Conservation (phyloP, 805 yeast species). For the Ogataea saltuana region DNA sequence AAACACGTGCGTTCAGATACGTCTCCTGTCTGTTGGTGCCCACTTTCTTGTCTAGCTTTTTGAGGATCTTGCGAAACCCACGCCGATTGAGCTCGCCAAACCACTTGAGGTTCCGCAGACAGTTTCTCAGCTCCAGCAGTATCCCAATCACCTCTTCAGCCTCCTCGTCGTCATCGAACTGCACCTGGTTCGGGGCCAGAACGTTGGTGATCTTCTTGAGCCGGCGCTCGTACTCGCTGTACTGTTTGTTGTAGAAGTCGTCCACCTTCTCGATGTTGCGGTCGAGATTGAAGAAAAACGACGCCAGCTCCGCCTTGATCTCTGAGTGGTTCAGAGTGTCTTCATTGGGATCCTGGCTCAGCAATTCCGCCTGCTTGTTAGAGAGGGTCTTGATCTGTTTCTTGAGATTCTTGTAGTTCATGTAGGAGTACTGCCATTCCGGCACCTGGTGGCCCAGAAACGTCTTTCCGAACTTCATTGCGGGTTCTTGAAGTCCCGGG, state of each 20-base stretch:
- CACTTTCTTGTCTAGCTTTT: conserved; percentile 84
- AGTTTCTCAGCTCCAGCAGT: conserved; percentile 71
- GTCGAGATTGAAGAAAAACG: conserved; percentile 77
- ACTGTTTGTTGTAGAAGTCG: conserved; percentile 72
- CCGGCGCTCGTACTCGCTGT: conserved; percentile 71
- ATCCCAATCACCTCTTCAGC: conserved; percentile 65
- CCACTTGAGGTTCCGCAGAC: conserved; percentile 86
- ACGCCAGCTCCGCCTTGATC: conserved; percentile 51
- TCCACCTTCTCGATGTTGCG: conserved; percentile 81
- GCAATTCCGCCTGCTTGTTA: conserved; percentile 40
- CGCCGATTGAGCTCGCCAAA: conserved; percentile 89
- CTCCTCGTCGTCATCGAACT: conserved; percentile 48
- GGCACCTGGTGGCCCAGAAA: conserved; percentile 86
- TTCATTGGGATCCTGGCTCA: conserved; percentile 23
- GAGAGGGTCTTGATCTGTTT: conserved; percentile 71
- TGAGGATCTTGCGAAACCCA: conserved; percentile 85
- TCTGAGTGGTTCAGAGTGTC: conserved; percentile 43
- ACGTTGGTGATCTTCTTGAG: conserved; percentile 49
- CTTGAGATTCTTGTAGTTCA: conserved; percentile 84
- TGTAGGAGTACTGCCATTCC: conserved; percentile 82
- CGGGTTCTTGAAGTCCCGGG: neutral
- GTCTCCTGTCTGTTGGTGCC: conserved; percentile 57
- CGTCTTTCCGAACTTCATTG: conserved; percentile 84
- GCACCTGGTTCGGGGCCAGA: conserved; percentile 34
- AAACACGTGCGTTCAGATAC: conserved; percentile 66